Base-by-base conservation (phyloP, 805 yeast species). In the Candida adriatica region DNA sequence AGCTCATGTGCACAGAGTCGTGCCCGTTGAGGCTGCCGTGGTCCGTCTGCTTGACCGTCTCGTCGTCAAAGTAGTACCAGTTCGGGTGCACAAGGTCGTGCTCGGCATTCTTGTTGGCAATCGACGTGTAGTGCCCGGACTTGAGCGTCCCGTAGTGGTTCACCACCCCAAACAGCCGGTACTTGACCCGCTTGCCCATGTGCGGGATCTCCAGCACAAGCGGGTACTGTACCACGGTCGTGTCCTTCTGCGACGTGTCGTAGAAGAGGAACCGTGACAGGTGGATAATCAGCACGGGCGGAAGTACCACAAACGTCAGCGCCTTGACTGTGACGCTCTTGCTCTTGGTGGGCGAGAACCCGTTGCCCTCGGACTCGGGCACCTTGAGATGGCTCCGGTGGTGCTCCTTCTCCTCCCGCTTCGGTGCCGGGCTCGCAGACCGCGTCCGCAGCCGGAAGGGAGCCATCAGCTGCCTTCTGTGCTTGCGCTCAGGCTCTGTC, bases 61-160 rank as follows among this genome's bases (percentile, higher is more conserved):
- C 90, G 54, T 82, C 94, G 50, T 82, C 90, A 53, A 82, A 82
- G 39, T 69, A 69, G 40, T 79, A 75, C 92, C 92, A 82, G 43
- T 62, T 61, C 20, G 76, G 76, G 6, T 49, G 35, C 1, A 43
- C 34, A 26, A 61, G 35, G 28, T 51, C 56, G 36, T 66, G 64
- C 6, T 57, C 54, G 27, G 61, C 51, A 25, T 52, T 55, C 38
- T 58, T 77, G 44, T 76, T 71, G 3, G 79, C 76, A 27, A 79
- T 55, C 1, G 86, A 63, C 1, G 88, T 82, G 48, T 82, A 82
- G 53, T 82, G 94, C 0, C 94, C 94, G 30, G 83, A 75, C 37
- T 73, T 70, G 33, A 80, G 58, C 26, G 71, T 70, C 2, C 94
- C 92, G 35, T 67, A 63, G 50, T 82, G 94, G 47, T 80, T 81